phyloP scores from a whole-genome alignment of 371 early-diverging fungal species.

The Mucor ambiguus region DNA sequence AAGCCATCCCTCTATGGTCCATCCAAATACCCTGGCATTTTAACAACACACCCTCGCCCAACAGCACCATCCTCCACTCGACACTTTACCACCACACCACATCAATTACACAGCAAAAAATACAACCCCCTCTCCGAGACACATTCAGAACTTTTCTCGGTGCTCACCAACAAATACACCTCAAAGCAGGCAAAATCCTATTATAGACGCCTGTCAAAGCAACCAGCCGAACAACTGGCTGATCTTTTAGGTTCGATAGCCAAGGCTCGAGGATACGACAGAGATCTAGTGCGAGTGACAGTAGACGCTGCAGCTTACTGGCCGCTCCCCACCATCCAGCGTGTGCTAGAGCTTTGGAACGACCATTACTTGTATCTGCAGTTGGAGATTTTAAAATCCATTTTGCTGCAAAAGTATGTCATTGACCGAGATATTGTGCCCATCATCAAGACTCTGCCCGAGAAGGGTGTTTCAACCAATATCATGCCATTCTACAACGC shows the following conservation, averaged over 20 bases:
- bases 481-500: slow-evolving; percentile 31
- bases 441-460: slow-evolving; percentile 14
- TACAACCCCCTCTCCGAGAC: background rate
- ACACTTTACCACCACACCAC: background rate
- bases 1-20: background rate
- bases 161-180: background rate
- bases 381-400: slow-evolving; percentile 9
- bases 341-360: slow-evolving; percentile 1
- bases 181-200: background rate
- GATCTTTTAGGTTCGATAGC: background rate
- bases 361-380: background rate
- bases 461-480: background rate
- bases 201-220: slow-evolving; percentile 5
- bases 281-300: background rate
- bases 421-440: slow-evolving; percentile 4
- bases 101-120: background rate
- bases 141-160: background rate
- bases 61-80: background rate
- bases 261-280: background rate
- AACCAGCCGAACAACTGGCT: background rate
- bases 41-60: background rate
- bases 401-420: slow-evolving; percentile 11
- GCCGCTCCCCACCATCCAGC: background rate
- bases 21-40: slow-evolving; percentile 17
- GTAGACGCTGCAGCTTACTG: slow-evolving; percentile 18